These are phyloP conservation scores for Ophiostoma populinum DNA, from an alignment of 2,329 filamentous ascomycete genomes.

Conservation along the genomic window DNA sequence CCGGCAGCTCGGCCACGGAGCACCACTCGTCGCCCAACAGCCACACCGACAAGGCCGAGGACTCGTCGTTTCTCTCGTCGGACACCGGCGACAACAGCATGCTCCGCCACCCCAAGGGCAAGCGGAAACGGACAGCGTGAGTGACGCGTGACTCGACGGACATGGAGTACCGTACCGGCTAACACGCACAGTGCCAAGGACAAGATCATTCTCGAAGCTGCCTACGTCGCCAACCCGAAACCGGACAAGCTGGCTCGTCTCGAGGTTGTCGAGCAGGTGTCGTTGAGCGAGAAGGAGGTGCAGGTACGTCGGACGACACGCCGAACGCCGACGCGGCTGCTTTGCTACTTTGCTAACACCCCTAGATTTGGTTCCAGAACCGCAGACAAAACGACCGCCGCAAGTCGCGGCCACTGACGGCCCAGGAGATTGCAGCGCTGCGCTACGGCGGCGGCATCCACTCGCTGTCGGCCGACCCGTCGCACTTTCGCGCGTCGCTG, in stretches of 20 bases:
- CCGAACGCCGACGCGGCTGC: too few relatives aligned
- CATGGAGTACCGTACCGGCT: too few relatives aligned
- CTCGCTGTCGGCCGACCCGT: conserved; percentile 29
- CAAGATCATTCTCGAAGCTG: conserved; percentile 72
- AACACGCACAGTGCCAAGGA: conserved; percentile 52
- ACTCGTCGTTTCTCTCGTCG: conserved; percentile 7
- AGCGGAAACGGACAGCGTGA: conserved; percentile 47
- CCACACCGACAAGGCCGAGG: conserved; percentile 7
- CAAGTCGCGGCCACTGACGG: conserved; percentile 67
- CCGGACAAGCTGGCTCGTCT: conserved; percentile 80
- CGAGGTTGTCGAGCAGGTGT: conserved; percentile 69
- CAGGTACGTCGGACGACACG: conserved; percentile 50
- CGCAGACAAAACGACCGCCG: conserved; percentile 81
- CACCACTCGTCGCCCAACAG: conserved; percentile 8
- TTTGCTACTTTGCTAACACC: conserved; percentile 2
- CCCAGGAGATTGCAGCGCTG: conserved; percentile 54
- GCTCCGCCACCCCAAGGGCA: conserved; percentile 35
- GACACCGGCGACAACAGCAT: conserved; percentile 7
- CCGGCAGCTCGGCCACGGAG: conserved; percentile 3
- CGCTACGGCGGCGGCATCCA: conserved; percentile 37
- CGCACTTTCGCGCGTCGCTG: conserved; percentile 14
- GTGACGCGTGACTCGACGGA: too few relatives aligned
- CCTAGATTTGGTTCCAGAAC: conserved; percentile 94
- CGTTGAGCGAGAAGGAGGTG: conserved; percentile 86
- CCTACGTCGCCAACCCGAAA: conserved; percentile 72